A percentile compares a stretch with the other conserved stretches of the same genome.
These are phyloP conservation scores for Telopea speciosissima DNA, from an alignment of 177 flowering plant species.

Conservation along the genomic window DNA sequence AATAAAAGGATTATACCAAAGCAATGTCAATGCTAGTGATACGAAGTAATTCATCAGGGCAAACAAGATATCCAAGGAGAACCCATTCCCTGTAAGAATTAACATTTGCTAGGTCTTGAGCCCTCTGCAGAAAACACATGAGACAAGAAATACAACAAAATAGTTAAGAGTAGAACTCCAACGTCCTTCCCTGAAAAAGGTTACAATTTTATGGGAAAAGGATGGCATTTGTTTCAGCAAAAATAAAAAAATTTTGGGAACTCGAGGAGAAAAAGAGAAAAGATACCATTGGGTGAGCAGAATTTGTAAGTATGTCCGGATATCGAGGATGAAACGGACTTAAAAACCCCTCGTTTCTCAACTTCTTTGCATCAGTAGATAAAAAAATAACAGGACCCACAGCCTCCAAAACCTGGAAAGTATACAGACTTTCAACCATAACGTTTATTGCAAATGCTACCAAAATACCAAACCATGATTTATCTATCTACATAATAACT, in stretches of 20 bases:
- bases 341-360: conserved; percentile 95
- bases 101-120: conserved; percentile 96
- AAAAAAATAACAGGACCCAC: conserved; percentile 89
- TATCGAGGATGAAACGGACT: conserved; percentile 99
- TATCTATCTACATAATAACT: neutral
- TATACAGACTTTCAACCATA: conserved; percentile 1
- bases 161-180: neutral
- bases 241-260: no score
- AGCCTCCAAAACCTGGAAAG: conserved; percentile 85
- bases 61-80: conserved; percentile 89
- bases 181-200: neutral
- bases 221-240: no score
- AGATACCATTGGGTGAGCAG: conserved; percentile 96
- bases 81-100: conserved; percentile 93
- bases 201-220: neutral
- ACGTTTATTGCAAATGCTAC: no score
- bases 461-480: neutral
- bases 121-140: conserved; percentile 54
- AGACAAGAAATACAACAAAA: neutral
- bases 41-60: conserved; percentile 97
- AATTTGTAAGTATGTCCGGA: conserved; percentile 96
- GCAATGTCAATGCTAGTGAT: conserved; percentile 99
- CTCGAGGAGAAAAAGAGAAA: neutral
- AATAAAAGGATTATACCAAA: conserved; percentile 43
- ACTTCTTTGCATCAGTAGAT: conserved; percentile 87